phyloP scores from a whole-genome alignment of 768 basidiomycete species.

The Boletus sensibilis region DNA sequence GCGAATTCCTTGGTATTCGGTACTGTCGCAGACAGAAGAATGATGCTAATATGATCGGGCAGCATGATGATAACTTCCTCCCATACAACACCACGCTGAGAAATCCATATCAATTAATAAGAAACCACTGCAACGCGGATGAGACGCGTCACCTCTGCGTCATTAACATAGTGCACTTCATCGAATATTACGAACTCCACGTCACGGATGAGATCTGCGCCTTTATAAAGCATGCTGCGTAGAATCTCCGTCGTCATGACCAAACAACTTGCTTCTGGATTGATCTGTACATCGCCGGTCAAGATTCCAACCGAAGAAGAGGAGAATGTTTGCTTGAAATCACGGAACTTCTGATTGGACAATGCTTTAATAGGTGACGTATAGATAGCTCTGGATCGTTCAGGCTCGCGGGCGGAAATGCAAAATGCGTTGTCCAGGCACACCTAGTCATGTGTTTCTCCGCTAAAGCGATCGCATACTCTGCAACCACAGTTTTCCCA shows the following conservation, averaged over 20 bases:
- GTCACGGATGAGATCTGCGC: conserved; percentile 96
- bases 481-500: conserved; percentile 98
- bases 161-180: conserved; percentile 99
- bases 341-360: conserved; percentile 98
- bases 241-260: conserved; percentile 99
- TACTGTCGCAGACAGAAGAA: conserved; percentile 94
- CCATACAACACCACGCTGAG: conserved; percentile 96
- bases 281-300: conserved; percentile 99
- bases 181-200: conserved; percentile 99
- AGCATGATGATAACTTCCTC: conserved; percentile 99
- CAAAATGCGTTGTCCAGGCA: conserved; percentile 18
- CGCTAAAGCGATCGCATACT: conserved; percentile 96
- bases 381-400: conserved; percentile 78
- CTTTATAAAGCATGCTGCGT: conserved; percentile 97
- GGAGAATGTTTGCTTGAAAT: conserved; percentile 96
- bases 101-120: conserved; percentile 15
- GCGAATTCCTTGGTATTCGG: conserved; percentile 98
- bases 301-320: conserved; percentile 90
- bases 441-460: conserved; percentile 99
- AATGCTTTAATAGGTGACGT: conserved; percentile 98
- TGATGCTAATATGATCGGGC: conserved; percentile 97
- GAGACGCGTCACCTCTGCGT: conserved; percentile 74
- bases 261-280: conserved; percentile 94
- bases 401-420: conserved; percentile 10
- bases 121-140: not conserved